Conservation (phyloP, 2,329 filamentous ascomycete species). For the Aspergillus novoparasiticus region DNA sequence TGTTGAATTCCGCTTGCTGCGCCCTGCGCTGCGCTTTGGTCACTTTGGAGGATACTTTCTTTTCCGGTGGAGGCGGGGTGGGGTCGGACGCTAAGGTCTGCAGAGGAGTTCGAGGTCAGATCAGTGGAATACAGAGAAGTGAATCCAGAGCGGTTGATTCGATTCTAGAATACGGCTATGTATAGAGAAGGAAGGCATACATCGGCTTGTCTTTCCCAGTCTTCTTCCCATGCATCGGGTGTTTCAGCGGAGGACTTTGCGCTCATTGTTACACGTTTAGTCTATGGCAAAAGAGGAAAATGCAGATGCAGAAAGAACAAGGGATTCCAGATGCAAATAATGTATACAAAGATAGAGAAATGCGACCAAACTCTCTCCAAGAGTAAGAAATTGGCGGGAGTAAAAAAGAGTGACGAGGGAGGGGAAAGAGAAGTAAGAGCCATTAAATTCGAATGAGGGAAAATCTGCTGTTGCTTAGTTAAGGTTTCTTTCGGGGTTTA, state of each 20-base stretch:
- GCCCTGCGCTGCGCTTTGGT: slow-evolving; percentile 77
- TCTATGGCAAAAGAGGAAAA: background rate
- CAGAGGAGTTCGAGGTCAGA: slow-evolving; percentile 3
- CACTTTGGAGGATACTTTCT: slow-evolving; percentile 56
- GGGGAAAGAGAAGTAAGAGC: slow-evolving; percentile 10
- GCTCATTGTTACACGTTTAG: slow-evolving; percentile 33
- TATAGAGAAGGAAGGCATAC: slow-evolving; percentile 42
- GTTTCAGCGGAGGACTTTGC: slow-evolving; percentile 54
- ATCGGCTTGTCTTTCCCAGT: slow-evolving; percentile 83
- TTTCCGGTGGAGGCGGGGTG: slow-evolving; percentile 44
- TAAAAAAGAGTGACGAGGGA: slow-evolving; percentile 4
- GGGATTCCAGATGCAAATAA: background rate
- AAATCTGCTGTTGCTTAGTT: slow-evolving; percentile 13
- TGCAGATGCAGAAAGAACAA: background rate
- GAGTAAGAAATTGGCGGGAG: background rate
- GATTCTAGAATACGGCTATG: background rate
- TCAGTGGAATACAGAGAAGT: background rate
- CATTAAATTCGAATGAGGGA: slow-evolving; percentile 4
- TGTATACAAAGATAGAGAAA: background rate
- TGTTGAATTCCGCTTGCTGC: slow-evolving; percentile 80
- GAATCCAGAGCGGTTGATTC: no score
- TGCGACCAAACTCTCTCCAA: background rate
- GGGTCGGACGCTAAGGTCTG: slow-evolving; percentile 44
- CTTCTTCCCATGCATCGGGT: slow-evolving; percentile 86
- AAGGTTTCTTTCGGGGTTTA: background rate